A percentile compares a stretch with the other conserved stretches of the same genome.
Evolutionary conservation across 345 rosid genomes (phyloP).

Genomic region (Sisymbrium irio): DNA sequence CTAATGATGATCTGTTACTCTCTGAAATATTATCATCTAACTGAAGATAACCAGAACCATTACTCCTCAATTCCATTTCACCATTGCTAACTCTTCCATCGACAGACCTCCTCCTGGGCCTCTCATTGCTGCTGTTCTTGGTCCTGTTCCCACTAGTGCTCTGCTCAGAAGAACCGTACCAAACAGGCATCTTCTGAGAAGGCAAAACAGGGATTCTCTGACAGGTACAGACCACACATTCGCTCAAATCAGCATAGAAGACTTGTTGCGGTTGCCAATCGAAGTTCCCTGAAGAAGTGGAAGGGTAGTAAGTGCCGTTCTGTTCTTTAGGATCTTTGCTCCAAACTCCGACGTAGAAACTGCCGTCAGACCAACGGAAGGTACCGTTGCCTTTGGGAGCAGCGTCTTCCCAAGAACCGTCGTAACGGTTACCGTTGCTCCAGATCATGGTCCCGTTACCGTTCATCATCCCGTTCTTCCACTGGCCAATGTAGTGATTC

Average conservation of each 20-base stretch:
- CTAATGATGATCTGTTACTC: conserved; percentile 28
- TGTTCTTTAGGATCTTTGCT: conserved; percentile 73
- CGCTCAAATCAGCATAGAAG: conserved; percentile 53
- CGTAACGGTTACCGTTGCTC: conserved; percentile 81
- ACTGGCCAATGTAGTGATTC: conserved; percentile 74
- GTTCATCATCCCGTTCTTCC: conserved; percentile 69
- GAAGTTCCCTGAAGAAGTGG: conserved; percentile 48
- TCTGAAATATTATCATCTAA: conserved; percentile 41
- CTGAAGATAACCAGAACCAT: conserved; percentile 43
- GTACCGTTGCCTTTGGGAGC: conserved; percentile 90
- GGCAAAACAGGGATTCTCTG: conserved; percentile 66
- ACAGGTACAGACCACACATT: conserved; percentile 56
- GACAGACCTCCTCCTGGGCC: conserved; percentile 57
- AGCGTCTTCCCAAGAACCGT: conserved; percentile 89
- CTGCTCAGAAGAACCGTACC: conserved; percentile 49
- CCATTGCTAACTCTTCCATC: conserved; percentile 65
- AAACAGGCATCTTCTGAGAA: conserved; percentile 76
- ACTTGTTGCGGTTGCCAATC: conserved; percentile 89
- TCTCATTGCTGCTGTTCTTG: conserved; percentile 30
- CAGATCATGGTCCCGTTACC: conserved; percentile 88
- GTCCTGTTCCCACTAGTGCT: conserved; percentile 32
- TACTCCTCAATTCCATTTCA: conserved; percentile 44
- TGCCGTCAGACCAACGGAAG: conserved; percentile 64
- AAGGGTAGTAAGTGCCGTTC: conserved; percentile 80
- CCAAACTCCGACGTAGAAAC: conserved; percentile 91